phyloP scores from a whole-genome alignment of 2,329 filamentous ascomycete species.

The Alternaria sp. region DNA sequence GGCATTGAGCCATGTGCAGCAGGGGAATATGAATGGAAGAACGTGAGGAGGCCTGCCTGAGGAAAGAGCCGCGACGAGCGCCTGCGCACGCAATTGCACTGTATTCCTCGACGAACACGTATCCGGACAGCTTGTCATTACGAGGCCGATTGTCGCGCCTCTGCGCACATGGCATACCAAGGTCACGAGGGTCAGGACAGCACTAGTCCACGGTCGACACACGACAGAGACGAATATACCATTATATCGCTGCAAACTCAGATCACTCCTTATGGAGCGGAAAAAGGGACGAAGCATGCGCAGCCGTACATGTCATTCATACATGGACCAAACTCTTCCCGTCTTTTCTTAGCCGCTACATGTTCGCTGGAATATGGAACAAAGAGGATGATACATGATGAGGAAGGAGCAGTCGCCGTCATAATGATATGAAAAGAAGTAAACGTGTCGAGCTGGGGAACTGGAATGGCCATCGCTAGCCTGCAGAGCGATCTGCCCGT shows the following conservation, averaged over 20 bases:
- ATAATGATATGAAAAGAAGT: constrained; percentile 30
- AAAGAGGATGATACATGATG: constrained; percentile 27
- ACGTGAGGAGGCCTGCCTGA: neutral
- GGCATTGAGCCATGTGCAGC: constrained; percentile 4
- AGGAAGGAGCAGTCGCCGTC: constrained; percentile 27
- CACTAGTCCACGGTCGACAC: constrained; percentile 3
- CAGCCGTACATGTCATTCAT: constrained; percentile 9
- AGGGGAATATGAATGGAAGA: neutral
- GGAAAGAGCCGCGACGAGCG: neutral
- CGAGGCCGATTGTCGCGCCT: constrained; percentile 1
- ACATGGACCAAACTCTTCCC: constrained; percentile 8
- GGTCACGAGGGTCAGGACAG: constrained; percentile 18
- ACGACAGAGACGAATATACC: constrained; percentile 8
- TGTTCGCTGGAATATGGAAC: constrained; percentile 18
- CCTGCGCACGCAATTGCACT: constrained; percentile 10
- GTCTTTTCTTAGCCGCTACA: constrained; percentile 14
- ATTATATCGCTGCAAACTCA: constrained; percentile 13
- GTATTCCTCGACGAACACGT: neutral
- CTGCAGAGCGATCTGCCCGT: constrained; percentile 55
- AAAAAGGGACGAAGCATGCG: constrained; percentile 9
- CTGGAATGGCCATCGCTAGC: constrained; percentile 59
- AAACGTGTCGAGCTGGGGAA: constrained; percentile 49
- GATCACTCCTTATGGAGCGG: constrained; percentile 6
- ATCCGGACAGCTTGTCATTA: neutral
- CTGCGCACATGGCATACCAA: neutral